These are phyloP conservation scores for Colletotrichum euphorbiae DNA, from an alignment of 2,329 filamentous ascomycete genomes.

Conservation along the genomic window DNA sequence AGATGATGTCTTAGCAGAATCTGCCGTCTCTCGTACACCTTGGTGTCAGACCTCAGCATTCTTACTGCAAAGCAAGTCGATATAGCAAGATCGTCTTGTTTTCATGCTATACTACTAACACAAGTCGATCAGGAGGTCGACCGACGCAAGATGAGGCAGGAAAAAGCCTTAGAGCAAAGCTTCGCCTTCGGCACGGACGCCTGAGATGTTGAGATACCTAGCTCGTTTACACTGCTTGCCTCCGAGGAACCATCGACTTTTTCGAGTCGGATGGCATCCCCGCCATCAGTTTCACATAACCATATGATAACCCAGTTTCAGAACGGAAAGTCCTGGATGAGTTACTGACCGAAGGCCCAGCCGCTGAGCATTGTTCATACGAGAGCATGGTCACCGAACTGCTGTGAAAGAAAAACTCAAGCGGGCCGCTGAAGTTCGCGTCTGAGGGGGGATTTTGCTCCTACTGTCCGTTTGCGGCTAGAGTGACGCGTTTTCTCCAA, in stretches of 20 bases:
- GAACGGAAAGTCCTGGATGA: background rate
- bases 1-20: too few species aligned
- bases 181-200: too few species aligned
- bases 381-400: background rate
- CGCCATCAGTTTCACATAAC: background rate
- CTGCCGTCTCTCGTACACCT: too few species aligned
- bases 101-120: background rate
- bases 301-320: background rate
- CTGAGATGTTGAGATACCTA: too few species aligned
- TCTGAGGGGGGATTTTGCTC: background rate
- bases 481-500: slow-evolving; percentile 1
- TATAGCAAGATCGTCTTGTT: background rate
- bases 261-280: background rate
- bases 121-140: background rate
- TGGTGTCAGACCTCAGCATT: too few species aligned
- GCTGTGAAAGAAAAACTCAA: background rate
- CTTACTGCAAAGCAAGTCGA: too few species aligned
- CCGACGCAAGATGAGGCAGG: background rate
- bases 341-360: background rate
- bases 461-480: slow-evolving; percentile 27
- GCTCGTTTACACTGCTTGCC: too few species aligned
- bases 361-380: background rate
- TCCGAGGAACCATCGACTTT: background rate
- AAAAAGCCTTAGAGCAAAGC: too few species aligned
- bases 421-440: background rate